Evolutionary conservation across 306 rosid genomes (phyloP).

Genomic region (cucumber (Cucumis sativus)): Cucumber_9930_V3 NC_026657.2:21134501-21135000

Average conservation of each 20-base stretch:
- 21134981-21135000: not conserved
- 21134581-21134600: slow-evolving; percentile 52
- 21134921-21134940: slow-evolving; percentile 79
- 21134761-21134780: slow-evolving; percentile 58
- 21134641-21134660: slow-evolving; percentile 50
- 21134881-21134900: slow-evolving; percentile 75
- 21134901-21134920: slow-evolving; percentile 64
- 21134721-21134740: not conserved
- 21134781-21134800: slow-evolving; percentile 49
- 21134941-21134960: slow-evolving; percentile 74
- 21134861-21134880: slow-evolving; percentile 74
- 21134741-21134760: slow-evolving; percentile 29
- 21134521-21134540: too few species aligned
- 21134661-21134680: too few species aligned
- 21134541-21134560: not conserved
- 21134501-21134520: not conserved
- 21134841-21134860: slow-evolving; percentile 82
- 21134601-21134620: slow-evolving; percentile 57
- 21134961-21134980: slow-evolving; percentile 12
- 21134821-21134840: slow-evolving; percentile 68
- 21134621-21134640: slow-evolving; percentile 51
- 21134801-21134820: slow-evolving; percentile 88
- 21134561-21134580: not conserved
- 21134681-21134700: not conserved
- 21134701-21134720: not conserved